phyloP scores from a whole-genome alignment of 2,329 filamentous ascomycete species.

The Ascochyta fabae region DNA sequence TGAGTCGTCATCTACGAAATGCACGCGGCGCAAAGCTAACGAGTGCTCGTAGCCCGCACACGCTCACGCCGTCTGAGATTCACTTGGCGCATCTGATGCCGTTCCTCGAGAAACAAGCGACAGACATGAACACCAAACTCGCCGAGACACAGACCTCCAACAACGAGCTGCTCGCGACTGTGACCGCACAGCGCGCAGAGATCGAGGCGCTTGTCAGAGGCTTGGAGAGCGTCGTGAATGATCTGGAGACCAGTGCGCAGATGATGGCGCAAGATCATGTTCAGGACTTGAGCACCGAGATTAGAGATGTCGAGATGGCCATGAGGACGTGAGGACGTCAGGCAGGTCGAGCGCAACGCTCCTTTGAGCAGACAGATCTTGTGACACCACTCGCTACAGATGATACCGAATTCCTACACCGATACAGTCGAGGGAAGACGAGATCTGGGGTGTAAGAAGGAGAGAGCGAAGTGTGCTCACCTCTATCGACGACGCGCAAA shows the following conservation, averaged over 20 bases:
- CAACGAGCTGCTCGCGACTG: conserved; percentile 57
- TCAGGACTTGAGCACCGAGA: conserved; percentile 44
- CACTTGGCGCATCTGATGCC: conserved; percentile 66
- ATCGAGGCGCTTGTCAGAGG: conserved; percentile 62
- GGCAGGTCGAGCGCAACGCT: neutral
- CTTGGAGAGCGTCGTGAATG: conserved; percentile 63
- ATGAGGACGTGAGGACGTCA: conserved; percentile 39
- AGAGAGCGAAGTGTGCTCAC: neutral
- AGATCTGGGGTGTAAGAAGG: neutral
- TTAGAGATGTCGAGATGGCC: conserved; percentile 44
- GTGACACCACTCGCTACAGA: neutral
- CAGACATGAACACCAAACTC: conserved; percentile 58
- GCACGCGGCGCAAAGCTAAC: neutral
- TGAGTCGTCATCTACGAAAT: conserved; percentile 45
- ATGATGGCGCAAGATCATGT: conserved; percentile 50
- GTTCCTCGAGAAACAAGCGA: conserved; percentile 59
- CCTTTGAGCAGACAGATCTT: neutral
- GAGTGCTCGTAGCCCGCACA: conserved; percentile 60
- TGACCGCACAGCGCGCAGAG: conserved; percentile 62
- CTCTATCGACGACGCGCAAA: neutral
- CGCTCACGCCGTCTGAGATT: conserved; percentile 61
- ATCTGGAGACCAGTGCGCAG: conserved; percentile 60
- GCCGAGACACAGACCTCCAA: conserved; percentile 60
- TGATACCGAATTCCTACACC: neutral
- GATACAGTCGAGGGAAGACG: neutral